Evolutionary conservation across 768 basidiomycete genomes (phyloP), one percentile per base, ranked within the genome.

Genomic region (Lactarius quietus): DNA sequence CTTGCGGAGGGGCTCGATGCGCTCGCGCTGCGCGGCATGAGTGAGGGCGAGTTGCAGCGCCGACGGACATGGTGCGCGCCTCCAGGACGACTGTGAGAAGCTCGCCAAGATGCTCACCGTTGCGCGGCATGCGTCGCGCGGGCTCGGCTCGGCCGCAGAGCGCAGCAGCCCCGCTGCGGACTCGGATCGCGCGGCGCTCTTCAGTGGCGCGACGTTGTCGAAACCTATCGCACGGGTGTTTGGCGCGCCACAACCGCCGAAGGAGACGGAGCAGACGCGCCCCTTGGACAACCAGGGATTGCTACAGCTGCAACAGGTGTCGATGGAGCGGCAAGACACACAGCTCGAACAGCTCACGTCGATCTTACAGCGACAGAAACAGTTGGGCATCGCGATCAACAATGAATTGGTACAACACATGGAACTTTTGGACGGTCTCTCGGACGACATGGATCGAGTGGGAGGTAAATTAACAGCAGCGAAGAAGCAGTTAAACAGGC

Each of bases 21-120:
- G 45, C 80, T 92, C 41, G 89, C 80, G 9, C 75, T 85, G 74
- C 78, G 79, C 48, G 93, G 91, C 41, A 84, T 98, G 83, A 88
- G 85, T 69, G 87, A 93, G 74, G 96, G 96, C n/a, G 96, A 98
- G 80, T 79, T 93, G 71, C 88, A 90, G 76, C 80, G 96, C 62
- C 81, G 96, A 88, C 88, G 66, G 95, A 95, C 72, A 88, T 97
- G 87, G 86, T 95, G 90, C 88, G 61, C 82, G 89, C 64, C 78
- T 98, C 70, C 89, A 90, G 76, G 93, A 95, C 73, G 95, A 98
- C 74, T 89, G 92, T 78, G 91, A 91, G 79, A 92, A 89, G 78
- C 79, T 97, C 64, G 85, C 86, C 43, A 86, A 86, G 80, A 92
- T 96, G 82, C 88, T 93, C 48, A 89, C 91, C 38, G 85, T 91